Evolutionary conservation across 257 asterid genomes (phyloP), one percentile per base, ranked within the genome.

Genomic region (Fraxinus americana): DNA sequence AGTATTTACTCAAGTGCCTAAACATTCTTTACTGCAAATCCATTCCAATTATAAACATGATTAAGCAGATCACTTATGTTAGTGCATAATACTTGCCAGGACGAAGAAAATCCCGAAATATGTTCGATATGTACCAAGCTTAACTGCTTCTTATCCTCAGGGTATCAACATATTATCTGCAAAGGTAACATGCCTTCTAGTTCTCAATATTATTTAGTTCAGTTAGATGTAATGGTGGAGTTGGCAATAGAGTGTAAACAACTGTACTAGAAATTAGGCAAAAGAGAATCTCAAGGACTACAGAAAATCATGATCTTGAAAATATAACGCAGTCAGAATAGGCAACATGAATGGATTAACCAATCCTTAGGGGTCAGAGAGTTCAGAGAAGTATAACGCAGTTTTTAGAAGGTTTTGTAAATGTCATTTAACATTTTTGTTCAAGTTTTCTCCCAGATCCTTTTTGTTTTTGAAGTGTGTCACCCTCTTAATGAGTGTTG

Each of bases 401-500:
- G 67, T 59, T 59, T 59, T 59, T 59, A 59, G 67, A 5, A 7
- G 30, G 5, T 59, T 59, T 59, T 59, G 29, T 3, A 23, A 9
- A n/a, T 7, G 67, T 21, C 67, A 59, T 19, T 1, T 0, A 59
- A 59, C 67, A 21, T 11, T 57, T 10, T 29, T 57, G 29, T 81
- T 65, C 50, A 74, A 48, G 41, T 75, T n/a, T 50, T 70, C n/a
- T 50, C 13, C 7, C 73, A 36, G 39, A 36, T 5, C 9, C 39
- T 36, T 36, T 36, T 36, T 36, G 39, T 36, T 36, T 36, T 36
- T 9, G 30, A 21, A 41, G 63, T 27, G n/a, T 1, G 50, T 63
- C 71, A 43, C 54, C 43, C 72, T 63, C 79, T 83, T 36, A 67
- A 67, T 38, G 36, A 72, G 67, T 41, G 48, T 29, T 74, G 69